phyloP scores from a whole-genome alignment of 495 filamentous ascomycete genomes.

The Aspergillus sclerotiicarbonarius region DNA sequence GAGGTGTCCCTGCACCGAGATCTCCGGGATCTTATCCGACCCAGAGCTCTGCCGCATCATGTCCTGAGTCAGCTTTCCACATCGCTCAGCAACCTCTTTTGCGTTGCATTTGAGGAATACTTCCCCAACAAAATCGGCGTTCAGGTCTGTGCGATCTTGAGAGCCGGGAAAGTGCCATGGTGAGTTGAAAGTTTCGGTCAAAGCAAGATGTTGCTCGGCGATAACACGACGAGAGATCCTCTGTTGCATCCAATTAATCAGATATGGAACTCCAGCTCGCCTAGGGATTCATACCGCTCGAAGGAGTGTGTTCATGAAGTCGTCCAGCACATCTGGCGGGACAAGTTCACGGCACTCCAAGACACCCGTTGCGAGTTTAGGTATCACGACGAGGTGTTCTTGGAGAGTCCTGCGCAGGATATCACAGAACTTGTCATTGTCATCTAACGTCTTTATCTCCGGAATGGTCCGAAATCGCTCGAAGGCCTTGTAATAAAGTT shows the following conservation, averaged over 20 bases:
- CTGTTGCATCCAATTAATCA: conserved; percentile 37
- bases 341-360: conserved; percentile 81
- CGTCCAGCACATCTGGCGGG: conserved; percentile 74
- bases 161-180: conserved; percentile 88
- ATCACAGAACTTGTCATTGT: conserved; percentile 88
- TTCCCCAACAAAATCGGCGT: conserved; percentile 88
- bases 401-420: conserved; percentile 73
- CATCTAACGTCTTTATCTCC: conserved; percentile 80
- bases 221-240: conserved; percentile 95
- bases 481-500: conserved; percentile 94
- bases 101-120: conserved; percentile 95
- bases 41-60: conserved; percentile 72
- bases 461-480: conserved; percentile 80
- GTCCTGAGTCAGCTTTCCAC: conserved; percentile 67
- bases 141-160: conserved; percentile 57
- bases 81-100: conserved; percentile 80
- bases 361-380: conserved; percentile 89
- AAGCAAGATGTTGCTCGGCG: conserved; percentile 92
- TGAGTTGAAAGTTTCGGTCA: conserved; percentile 94
- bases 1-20: conserved; percentile 82
- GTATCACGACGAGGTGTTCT: conserved; percentile 91
- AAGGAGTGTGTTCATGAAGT: conserved; percentile 92
- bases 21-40: conserved; percentile 68
- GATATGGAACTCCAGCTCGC: background rate
- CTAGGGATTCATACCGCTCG: conserved; percentile 63